Evolutionary conservation across 495 filamentous ascomycete species (phyloP), one percentile per base, ranked within the genome.

Genomic region (Neurospora sp.): DNA sequence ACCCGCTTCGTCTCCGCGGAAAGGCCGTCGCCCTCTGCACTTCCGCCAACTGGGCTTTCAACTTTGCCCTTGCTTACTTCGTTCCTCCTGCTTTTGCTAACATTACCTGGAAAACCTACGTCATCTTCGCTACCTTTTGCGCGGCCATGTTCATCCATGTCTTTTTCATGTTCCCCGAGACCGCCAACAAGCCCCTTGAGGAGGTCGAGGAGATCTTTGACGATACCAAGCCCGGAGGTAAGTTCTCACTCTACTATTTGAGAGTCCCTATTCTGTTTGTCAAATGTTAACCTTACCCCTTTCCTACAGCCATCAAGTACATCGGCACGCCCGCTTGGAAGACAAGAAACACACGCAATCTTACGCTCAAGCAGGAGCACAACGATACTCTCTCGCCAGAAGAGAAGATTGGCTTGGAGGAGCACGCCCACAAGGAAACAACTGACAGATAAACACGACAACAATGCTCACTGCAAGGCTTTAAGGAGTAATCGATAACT

Each of bases 91-190:
- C 91, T 1, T 94, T 94, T 75, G 88, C 83, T 69, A 91, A 87
- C 75, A 93, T 94, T 75, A 82, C 87, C 71, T 95, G 91, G 92
- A 86, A 87, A 81, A 87, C 87, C 0, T 95, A 94, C 75, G 83
- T 93, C 53, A 78, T 94, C 27, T 95, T 94, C 75, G 92, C 90
- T 42, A 88, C 90, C 10, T 94, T 94, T 79, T 92, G 89, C 79
- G 88, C 88, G 69, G 82, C 84, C 72, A 93, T 92, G 89, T 87
- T 88, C 69, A 77, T 92, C 22, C 93, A 94, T 77, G 87, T 89
- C n/a, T 93, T 88, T 83, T 93, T 94, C 82, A 82, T 92, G 75
- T 93, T 95, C 85, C 93, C 92, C 1, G 92, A 96, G 81, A 94
- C 92, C 0, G 86, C 87, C n/a, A 91, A 91, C 70, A 93, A 93